phyloP scores from a whole-genome alignment of 2,329 filamentous ascomycete species.

The Gaeumannomyces tritici region DNA sequence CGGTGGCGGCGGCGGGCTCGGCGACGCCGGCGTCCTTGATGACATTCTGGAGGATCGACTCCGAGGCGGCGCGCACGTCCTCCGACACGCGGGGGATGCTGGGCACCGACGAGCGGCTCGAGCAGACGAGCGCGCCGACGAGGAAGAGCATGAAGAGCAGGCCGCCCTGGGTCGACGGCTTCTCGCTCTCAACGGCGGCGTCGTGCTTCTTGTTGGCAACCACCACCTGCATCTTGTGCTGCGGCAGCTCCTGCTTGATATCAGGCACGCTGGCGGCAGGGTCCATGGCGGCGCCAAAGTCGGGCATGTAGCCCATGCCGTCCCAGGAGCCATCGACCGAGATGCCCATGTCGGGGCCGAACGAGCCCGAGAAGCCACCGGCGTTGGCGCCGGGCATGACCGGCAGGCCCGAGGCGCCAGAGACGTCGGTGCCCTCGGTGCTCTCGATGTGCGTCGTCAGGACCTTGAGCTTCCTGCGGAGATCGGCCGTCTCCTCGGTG shows the following conservation, averaged over 20 bases:
- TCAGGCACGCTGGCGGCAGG: conserved; percentile 22
- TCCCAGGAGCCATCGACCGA: conserved; percentile 78
- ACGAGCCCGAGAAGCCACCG: conserved; percentile 59
- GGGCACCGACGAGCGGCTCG: conserved; percentile 60
- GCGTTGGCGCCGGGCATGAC: conserved; percentile 34
- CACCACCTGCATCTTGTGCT: conserved; percentile 41
- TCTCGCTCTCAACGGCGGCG: conserved; percentile 42
- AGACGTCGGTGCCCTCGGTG: conserved; percentile 53
- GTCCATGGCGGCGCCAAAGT: conserved; percentile 50
- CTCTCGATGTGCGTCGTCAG: conserved; percentile 64
- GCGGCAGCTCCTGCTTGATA: conserved; percentile 53
- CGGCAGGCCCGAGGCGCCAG: conserved; percentile 20
- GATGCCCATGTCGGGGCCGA: conserved; percentile 66
- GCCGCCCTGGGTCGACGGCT: conserved; percentile 65
- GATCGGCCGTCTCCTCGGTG: conserved; percentile 81
- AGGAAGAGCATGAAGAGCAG: conserved; percentile 92
- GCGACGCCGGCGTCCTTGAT: conserved; percentile 68
- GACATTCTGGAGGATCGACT: conserved; percentile 68
- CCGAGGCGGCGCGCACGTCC: conserved; percentile 69
- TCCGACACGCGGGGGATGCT: conserved; percentile 71
- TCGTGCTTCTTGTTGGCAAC: conserved; percentile 48
- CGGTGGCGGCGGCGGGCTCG: conserved; percentile 29
- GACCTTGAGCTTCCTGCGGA: conserved; percentile 85
- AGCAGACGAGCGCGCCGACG: conserved; percentile 91
- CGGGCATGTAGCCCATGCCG: conserved; percentile 66